phyloP scores from a whole-genome alignment of 306 rosid species.

The Vigna nakashimae region DNA sequence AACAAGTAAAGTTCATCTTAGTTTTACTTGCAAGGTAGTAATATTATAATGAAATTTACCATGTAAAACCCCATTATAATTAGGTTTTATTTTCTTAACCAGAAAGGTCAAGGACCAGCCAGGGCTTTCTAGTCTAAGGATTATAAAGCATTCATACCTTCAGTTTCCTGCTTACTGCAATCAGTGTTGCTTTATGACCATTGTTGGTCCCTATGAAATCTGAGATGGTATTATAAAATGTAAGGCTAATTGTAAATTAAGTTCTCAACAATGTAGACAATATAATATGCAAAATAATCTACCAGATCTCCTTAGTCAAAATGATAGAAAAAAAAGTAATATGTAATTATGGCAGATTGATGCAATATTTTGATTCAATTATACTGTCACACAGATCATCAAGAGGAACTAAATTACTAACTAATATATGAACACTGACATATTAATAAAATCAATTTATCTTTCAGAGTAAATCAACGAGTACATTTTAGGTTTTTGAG shows the following conservation, averaged over 20 bases:
- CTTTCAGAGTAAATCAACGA: no score
- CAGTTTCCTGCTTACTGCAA: conserved; percentile 56
- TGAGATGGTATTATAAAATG: conserved; percentile 33
- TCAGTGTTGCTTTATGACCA: conserved; percentile 42
- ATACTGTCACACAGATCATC: neutral
- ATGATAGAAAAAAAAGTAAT: no score
- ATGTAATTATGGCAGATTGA: neutral
- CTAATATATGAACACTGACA: no score
- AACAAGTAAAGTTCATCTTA: neutral
- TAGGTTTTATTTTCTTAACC: neutral
- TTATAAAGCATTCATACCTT: conserved; percentile 59
- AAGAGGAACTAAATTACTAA: conserved; percentile 13
- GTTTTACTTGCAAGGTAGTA: no score
- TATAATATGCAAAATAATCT: neutral
- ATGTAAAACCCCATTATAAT: no score
- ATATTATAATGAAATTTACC: no score
- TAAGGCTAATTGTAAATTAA: neutral
- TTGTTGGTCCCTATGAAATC: conserved; percentile 43
- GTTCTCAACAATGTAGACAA: conserved; percentile 3
- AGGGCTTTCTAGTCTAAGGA: conserved; percentile 2
- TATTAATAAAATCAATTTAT: no score
- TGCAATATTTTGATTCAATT: conserved; percentile 27
- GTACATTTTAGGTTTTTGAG: no score
- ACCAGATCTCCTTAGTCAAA: neutral
- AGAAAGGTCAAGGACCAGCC: neutral